These are phyloP conservation scores for Kodamaea sp. DNA, from an alignment of 1,139 yeast species.

Conservation along the genomic window DNA sequence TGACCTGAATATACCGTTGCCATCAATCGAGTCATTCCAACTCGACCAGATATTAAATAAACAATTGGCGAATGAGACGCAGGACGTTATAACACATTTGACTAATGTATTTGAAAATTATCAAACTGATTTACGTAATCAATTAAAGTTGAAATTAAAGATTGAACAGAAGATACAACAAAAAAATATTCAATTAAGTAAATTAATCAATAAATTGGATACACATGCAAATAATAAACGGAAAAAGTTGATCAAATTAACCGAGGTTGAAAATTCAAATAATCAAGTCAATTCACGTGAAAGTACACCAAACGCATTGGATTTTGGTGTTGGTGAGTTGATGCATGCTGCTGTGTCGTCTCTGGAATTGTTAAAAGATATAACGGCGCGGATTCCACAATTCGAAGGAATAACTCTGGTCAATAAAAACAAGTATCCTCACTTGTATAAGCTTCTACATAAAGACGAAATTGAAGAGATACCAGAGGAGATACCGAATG, in stretches of 20 bases:
- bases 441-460: slow-evolving; percentile 16
- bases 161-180: slow-evolving; percentile 38
- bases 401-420: slow-evolving; percentile 2
- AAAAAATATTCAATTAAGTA: slow-evolving; percentile 32
- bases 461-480: slow-evolving; percentile 11
- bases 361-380: slow-evolving; percentile 4
- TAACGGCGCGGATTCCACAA: slow-evolving; percentile 4
- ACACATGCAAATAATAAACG: slow-evolving; percentile 19
- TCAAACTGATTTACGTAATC: slow-evolving; percentile 38
- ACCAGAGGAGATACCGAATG: too few relatives aligned
- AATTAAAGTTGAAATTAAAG: slow-evolving; percentile 32
- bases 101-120: slow-evolving; percentile 34
- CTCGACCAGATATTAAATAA: slow-evolving; percentile 33
- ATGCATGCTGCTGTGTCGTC: slow-evolving; percentile 8
- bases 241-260: slow-evolving; percentile 18
- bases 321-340: slow-evolving; percentile 14
- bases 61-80: slow-evolving; percentile 30
- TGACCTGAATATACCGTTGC: slow-evolving; percentile 21
- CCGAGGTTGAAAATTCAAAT: neutral
- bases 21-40: slow-evolving; percentile 37
- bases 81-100: slow-evolving; percentile 32
- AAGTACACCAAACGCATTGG: slow-evolving; percentile 4
- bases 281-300: neutral
- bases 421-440: slow-evolving; percentile 16
- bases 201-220: slow-evolving; percentile 22